Percentiles rank a stretch among this genome's conserved stretches.
phyloP scores from a whole-genome alignment of 768 basidiomycete genomes.

The Mycena polygramma region DNA sequence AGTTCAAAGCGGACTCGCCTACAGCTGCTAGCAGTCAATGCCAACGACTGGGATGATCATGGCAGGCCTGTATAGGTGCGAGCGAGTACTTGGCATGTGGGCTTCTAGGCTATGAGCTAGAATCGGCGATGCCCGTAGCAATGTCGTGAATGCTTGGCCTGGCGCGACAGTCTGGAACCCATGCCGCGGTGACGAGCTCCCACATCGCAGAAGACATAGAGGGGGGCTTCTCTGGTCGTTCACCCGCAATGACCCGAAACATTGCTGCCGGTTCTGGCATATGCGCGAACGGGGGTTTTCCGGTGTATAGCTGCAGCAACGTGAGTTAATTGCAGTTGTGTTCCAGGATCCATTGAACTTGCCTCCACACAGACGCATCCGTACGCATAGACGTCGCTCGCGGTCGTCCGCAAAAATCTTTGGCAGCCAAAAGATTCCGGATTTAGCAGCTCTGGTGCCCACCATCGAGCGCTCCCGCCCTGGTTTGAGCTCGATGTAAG shows the following conservation, averaged over 20 bases:
- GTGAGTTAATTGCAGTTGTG: neutral
- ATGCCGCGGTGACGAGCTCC: neutral
- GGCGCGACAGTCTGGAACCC: neutral
- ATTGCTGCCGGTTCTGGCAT: neutral
- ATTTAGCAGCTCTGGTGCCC: slow-evolving; percentile 50
- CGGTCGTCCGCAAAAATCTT: slow-evolving; percentile 41
- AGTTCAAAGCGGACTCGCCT: too few relatives aligned
- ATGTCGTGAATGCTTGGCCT: neutral
- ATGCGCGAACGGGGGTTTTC: neutral
- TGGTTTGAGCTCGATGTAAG: slow-evolving; percentile 38
- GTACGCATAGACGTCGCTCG: slow-evolving; percentile 50
- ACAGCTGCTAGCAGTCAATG: too few relatives aligned
- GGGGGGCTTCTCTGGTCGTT: neutral
- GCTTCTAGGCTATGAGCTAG: too few relatives aligned
- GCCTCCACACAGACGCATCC: slow-evolving; percentile 51
- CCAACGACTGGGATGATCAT: too few relatives aligned
- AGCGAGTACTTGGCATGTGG: too few relatives aligned
- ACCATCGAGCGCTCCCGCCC: slow-evolving; percentile 48
- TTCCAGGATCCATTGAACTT: neutral
- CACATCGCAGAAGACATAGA: neutral
- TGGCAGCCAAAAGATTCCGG: slow-evolving; percentile 43
- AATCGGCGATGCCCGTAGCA: too few relatives aligned
- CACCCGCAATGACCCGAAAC: neutral
- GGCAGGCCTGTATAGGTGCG: too few relatives aligned
- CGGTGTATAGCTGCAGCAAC: neutral